Base-by-base conservation (phyloP, 2,329 filamentous ascomycete species). In the Ambrosiella beaveri region DNA sequence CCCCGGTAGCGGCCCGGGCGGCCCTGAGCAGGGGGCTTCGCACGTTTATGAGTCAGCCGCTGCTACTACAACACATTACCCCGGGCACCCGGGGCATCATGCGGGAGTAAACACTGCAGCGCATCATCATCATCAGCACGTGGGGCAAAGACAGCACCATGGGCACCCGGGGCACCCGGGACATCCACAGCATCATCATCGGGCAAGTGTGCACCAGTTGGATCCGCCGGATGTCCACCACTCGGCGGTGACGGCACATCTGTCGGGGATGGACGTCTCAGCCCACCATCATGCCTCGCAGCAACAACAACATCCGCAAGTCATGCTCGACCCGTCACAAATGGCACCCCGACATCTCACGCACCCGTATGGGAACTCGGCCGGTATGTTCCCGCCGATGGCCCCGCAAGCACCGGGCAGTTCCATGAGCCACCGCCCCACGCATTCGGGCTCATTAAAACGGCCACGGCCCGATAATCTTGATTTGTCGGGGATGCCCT, bases 401-500 rank as follows among this genome's bases (percentile, higher is more conserved):
- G 80, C 80, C 62, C 66, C 65, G 54, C 69, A 65, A 53, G 68
- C 65, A 3, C 63, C 66, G 7, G 57, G 64, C 11, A 36, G 39
- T 15, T 40, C 38, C 40, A 15, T 17, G 8, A n/a, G 38, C 17
- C 57, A 59, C 37, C 57, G 57, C 19, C 39, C 56, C 12, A 5
- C 40, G 57, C 68, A 68, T 53, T 65, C 62, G 51, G 62, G 64
- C 59, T 68, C 70, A 9, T 65, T 73, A 47, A 84, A 83, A 66
- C 73, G 80, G 40, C 68, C 73, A 47, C 73, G 78, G 40, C 77
- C 77, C 45, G 78, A 81, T 61, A 79, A 82, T 38, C 73, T 84
- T 49, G 79, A 82, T 56, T 69, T 81, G 45, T 68, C 72, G 19
- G 75, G 72, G 9, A 74, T 77, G 64, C 65, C 72, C 40, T 74